Conservation (phyloP, 345 rosid genomes). For the Viola odorata region DNA sequence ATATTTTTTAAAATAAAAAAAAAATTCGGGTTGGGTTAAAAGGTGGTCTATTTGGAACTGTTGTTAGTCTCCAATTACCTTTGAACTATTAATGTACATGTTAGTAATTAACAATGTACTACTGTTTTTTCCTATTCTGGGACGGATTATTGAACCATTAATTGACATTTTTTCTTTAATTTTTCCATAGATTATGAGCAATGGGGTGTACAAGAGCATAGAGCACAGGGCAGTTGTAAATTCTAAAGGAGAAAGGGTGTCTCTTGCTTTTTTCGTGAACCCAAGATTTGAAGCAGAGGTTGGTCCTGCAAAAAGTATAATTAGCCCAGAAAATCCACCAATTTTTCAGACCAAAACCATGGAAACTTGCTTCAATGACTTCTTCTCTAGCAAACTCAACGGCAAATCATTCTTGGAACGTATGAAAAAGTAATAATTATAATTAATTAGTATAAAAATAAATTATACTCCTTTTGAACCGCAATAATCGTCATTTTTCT, state of each 20-base stretch:
- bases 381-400: conserved; percentile 12
- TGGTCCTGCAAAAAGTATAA: conserved; percentile 19
- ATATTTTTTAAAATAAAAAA: no score
- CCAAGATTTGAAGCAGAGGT: conserved; percentile 25
- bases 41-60: no score
- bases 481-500: no score
- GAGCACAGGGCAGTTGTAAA: conserved; percentile 29
- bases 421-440: conserved; percentile 2
- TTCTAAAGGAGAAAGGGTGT: conserved; percentile 16
- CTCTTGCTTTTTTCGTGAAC: conserved; percentile 16
- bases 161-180: background rate
- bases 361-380: conserved; percentile 17
- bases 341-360: conserved; percentile 2
- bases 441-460: no score
- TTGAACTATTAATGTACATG: no score
- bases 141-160: no score
- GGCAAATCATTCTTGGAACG: conserved; percentile 17
- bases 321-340: conserved; percentile 20
- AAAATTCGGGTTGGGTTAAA: no score
- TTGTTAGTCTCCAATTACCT: no score
- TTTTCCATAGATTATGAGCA: conserved; percentile 24
- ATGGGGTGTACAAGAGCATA: conserved; percentile 25
- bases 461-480: no score
- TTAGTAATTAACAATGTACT: no score
- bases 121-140: no score